Evolutionary conservation across 1,284 basidiomycete genomes (phyloP).

Genomic region (Leccinum cinnamomeum): DNA sequence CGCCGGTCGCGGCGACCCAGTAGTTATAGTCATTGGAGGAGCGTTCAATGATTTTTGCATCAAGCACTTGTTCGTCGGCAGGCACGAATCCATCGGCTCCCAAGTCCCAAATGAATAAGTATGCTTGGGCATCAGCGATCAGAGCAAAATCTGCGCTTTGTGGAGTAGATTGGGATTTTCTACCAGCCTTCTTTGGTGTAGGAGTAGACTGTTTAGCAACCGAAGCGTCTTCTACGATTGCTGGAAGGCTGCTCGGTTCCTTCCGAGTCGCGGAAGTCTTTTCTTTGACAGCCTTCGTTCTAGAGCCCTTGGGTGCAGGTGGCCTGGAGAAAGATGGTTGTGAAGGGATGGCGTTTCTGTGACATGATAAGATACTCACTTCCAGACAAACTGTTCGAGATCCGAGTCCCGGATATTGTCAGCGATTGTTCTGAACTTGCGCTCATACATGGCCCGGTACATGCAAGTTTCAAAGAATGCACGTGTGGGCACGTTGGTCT

Average conservation of each 20-base stretch:
- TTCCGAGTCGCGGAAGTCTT: constrained; percentile 20
- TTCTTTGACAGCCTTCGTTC: constrained; percentile 25
- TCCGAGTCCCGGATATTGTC: constrained; percentile 69
- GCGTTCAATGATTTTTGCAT: constrained; percentile 65
- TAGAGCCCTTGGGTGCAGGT: constrained; percentile 33
- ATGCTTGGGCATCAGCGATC: constrained; percentile 48
- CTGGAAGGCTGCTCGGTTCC: constrained; percentile 14
- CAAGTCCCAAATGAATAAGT: constrained; percentile 75
- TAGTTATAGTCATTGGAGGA: constrained; percentile 50
- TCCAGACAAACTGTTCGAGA: constrained; percentile 76
- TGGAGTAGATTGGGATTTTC: constrained; percentile 17
- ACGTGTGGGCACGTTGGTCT: constrained; percentile 81
- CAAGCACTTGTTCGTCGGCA: constrained; percentile 62
- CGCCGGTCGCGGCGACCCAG: constrained; percentile 62
- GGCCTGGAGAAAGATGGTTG: constrained; percentile 37
- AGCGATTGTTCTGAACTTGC: constrained; percentile 77
- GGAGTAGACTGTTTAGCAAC: constrained; percentile 8
- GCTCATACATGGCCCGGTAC: constrained; percentile 93
- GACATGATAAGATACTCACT: constrained; percentile 46
- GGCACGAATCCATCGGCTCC: constrained; percentile 65
- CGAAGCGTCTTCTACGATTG: constrained; percentile 2
- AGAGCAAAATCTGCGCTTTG: constrained; percentile 27
- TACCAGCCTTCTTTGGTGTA: constrained; percentile 13
- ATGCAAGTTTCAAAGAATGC: constrained; percentile 92
- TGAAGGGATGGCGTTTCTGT: constrained; percentile 20